These are phyloP conservation scores for Glycyrrhiza uralensis DNA, from an alignment of 306 rosid genomes.

Conservation along the genomic window DNA sequence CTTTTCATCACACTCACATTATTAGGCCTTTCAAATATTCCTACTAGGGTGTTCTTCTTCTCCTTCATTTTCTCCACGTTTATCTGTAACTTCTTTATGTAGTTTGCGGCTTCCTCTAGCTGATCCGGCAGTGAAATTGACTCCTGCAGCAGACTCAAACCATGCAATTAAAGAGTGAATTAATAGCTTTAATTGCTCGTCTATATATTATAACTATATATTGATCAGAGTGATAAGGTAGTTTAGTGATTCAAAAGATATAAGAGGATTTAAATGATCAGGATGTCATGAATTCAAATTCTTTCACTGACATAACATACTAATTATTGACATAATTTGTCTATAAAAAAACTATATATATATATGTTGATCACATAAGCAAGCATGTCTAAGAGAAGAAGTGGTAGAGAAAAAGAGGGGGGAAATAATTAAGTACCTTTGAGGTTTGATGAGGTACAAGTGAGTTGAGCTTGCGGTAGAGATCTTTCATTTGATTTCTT, in stretches of 20 bases:
- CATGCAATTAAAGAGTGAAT: too few relatives aligned
- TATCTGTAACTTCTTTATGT: slow-evolving; percentile 58
- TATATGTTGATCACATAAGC: too few relatives aligned
- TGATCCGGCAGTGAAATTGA: slow-evolving; percentile 48
- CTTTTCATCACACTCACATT: not conserved
- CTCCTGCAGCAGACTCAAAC: slow-evolving; percentile 35
- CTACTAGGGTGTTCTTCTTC: slow-evolving; percentile 45
- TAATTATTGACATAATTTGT: too few relatives aligned
- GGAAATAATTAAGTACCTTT: slow-evolving; percentile 44
- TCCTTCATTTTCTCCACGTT: slow-evolving; percentile 64
- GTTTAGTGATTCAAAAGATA: too few relatives aligned
- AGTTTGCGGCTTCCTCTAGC: slow-evolving; percentile 55
- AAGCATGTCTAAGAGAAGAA: too few relatives aligned
- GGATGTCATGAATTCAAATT: too few relatives aligned
- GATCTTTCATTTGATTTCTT: slow-evolving; percentile 70
- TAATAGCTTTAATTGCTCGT: too few relatives aligned
- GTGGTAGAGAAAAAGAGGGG: not conserved
- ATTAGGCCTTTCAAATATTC: slow-evolving; percentile 24
- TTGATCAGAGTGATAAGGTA: too few relatives aligned
- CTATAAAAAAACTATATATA: too few relatives aligned
- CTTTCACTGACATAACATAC: too few relatives aligned
- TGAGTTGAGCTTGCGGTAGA: slow-evolving; percentile 51
- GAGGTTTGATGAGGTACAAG: slow-evolving; percentile 55
- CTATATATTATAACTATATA: too few relatives aligned
- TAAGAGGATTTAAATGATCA: too few relatives aligned